A percentile compares a stretch with the other conserved stretches of the same genome.
phyloP scores from a whole-genome alignment of 805 yeast species.

The Isabelozyma gotoi region DNA sequence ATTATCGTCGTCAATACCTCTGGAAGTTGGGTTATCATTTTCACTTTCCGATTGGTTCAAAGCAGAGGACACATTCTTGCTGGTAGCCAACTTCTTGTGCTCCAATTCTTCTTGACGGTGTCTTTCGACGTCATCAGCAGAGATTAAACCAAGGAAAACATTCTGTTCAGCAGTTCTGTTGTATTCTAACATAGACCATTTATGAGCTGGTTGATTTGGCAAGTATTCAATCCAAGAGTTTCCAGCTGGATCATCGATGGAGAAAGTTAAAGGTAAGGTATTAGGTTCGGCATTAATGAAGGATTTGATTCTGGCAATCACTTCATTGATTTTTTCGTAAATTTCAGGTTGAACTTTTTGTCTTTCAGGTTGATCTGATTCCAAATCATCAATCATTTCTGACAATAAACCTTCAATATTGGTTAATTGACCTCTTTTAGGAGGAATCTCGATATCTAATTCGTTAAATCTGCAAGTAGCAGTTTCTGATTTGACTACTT shows the following conservation, averaged over 20 bases:
- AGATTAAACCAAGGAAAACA: slow-evolving; percentile 75
- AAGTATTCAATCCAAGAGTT: slow-evolving; percentile 92
- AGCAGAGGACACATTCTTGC: slow-evolving; percentile 24
- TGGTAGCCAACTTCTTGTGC: slow-evolving; percentile 43
- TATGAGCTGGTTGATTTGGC: slow-evolving; percentile 85
- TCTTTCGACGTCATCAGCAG: slow-evolving; percentile 60
- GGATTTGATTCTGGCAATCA: slow-evolving; percentile 59
- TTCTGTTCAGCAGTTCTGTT: slow-evolving; percentile 86
- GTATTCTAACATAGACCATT: slow-evolving; percentile 86
- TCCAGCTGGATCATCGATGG: slow-evolving; percentile 91
- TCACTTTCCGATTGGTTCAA: slow-evolving; percentile 11
- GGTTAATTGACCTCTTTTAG: slow-evolving; percentile 90
- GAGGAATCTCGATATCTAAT: slow-evolving; percentile 91
- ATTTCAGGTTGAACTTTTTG: slow-evolving; percentile 71
- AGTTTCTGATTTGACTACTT: slow-evolving; percentile 87
- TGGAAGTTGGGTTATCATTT: slow-evolving; percentile 37
- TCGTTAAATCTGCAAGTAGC: slow-evolving; percentile 79
- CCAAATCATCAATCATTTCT: slow-evolving; percentile 82
- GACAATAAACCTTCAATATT: slow-evolving; percentile 85
- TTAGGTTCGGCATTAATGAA: slow-evolving; percentile 66
- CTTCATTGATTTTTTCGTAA: slow-evolving; percentile 70
- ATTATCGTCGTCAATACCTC: slow-evolving; percentile 49
- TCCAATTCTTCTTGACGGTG: slow-evolving; percentile 48
- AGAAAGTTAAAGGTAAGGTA: slow-evolving; percentile 72
- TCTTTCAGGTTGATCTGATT: slow-evolving; percentile 79